A percentile compares a stretch with the other conserved stretches of the same genome.
Conservation (phyloP, 306 rosid genomes). For the Lagenaria siceraria region DNA sequence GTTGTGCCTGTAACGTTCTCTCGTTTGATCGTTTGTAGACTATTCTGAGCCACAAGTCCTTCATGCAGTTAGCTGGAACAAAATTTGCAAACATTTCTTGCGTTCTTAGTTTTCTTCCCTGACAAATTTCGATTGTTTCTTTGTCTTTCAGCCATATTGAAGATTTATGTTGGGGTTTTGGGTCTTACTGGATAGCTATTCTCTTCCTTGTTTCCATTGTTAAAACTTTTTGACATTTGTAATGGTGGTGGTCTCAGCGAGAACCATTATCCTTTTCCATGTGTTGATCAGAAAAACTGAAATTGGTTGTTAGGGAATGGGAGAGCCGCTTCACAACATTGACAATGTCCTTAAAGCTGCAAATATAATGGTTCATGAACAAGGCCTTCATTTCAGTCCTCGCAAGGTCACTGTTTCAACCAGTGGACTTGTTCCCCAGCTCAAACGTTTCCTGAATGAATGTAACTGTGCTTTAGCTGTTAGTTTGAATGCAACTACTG, state of each 20-base stretch:
- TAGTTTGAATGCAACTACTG: slow-evolving; percentile 92
- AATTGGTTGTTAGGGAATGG: slow-evolving; percentile 64
- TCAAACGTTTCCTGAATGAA: slow-evolving; percentile 62
- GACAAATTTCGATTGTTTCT: not conserved
- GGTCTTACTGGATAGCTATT: not conserved
- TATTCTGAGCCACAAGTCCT: not conserved
- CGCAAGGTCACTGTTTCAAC: slow-evolving; percentile 93
- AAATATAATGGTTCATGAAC: slow-evolving; percentile 78
- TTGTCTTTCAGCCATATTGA: not conserved
- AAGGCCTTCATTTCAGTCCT: slow-evolving; percentile 93
- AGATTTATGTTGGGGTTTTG: not conserved
- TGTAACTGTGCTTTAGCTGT: slow-evolving; percentile 82
- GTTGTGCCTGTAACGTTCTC: not conserved
- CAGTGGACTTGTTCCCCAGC: slow-evolving; percentile 92
- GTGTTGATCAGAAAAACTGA: not conserved
- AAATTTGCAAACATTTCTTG: not conserved
- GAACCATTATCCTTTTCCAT: not conserved
- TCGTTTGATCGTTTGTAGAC: not conserved
- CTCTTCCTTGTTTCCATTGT: not conserved
- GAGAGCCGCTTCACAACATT: slow-evolving; percentile 89
- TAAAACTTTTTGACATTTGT: not conserved
- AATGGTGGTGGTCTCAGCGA: not conserved
- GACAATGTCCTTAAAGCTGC: slow-evolving; percentile 91
- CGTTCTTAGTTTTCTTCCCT: not conserved
- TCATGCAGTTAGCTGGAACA: not conserved